Evolutionary conservation across 1,284 basidiomycete species (phyloP), one percentile per base, ranked within the genome.

Genomic region (Apiotrichum montevideense): DNA sequence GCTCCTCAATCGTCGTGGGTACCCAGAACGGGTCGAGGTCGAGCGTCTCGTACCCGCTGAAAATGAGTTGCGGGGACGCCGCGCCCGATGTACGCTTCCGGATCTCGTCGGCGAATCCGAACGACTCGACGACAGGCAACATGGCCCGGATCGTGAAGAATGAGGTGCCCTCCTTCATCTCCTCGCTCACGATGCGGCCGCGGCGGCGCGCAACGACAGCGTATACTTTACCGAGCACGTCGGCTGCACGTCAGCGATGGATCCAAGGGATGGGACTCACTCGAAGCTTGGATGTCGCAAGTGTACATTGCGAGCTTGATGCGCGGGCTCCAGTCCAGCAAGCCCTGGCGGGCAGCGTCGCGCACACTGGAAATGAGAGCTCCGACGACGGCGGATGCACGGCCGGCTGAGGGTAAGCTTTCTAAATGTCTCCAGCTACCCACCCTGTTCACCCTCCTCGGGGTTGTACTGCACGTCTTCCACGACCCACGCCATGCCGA

Each of bases 1-100:
- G 80, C 69, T 98, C 96, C 72, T 97, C 96, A 68, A 96, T 89
- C 0, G 96, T 98, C 7, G 91, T 92, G 0, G 96, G 96, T 0
- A 98, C 94, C 96, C 96, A 98, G 80, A 95, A 98, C 3, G 96
- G 96, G 79, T 98, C 93, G 65, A 87, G 84, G 75, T 93, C 89
- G 35, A 96, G 81, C 66, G 91, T 81, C 73, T 95, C 90, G 74
- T 78, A 92, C 81, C 95, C 95, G 73, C 86, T 88, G 76, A 99
- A 98, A 64, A 98, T 90, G 34, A 99, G 81, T 72, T 98, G 96
- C 0, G 96, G 95, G 61, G 88, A 93, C 1, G 96, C 96, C 4
- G 94, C 94, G 4, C 96, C 96, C 0, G 92, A 96, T 0, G 96
- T 98, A 33, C 90, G 83, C 71, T 93, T 98, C 52, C 96, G 85